Base-by-base conservation (phyloP, 1,139 yeast species). In the Candida gigantensis region DNA sequence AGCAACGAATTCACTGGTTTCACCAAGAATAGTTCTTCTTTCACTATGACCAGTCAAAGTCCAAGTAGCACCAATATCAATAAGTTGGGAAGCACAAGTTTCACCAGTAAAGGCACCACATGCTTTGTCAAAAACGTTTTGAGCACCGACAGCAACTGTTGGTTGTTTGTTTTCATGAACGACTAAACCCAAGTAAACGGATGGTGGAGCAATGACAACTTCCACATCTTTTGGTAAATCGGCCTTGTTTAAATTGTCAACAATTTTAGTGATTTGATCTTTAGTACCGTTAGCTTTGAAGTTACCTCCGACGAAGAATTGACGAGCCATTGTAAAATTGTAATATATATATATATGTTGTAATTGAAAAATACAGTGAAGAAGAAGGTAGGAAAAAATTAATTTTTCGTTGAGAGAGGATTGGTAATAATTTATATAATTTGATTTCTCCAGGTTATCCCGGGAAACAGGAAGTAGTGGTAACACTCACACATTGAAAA, bases 61-160 rank as follows among this genome's bases (percentile, higher is more conserved):
- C 97, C 97, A 94, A 49, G 77, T 78, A 53, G 89, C 94, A 52
- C 96, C 96, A 57, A 84, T 77, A 64, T 92, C 99, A 74, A 86
- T 83, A 62, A 92, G 68, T 72, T 89, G 89, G 45, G 77, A 80
- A 42, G 94, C 92, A 43, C 95, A 83, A 60, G 85, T 81, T 74
- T 94, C 99, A 65, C 99, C 99, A 49, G 98, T 92, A 85, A 64
- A 92, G 45, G 99, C 98, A 73, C 99, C 98, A 42, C 90, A 78
- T 47, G 81, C 81, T 79, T 88, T 87, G 66, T 74, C 70, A 69
- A 79, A 90, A 48, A 89, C 80, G 72, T 92, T 90, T 76, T 92
- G 98, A 44, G 95, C 96, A 62, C 94, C 82, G 44, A 92, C 76
- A 42, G 75, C 72, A 45, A 94, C 89, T 52, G 81, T 85, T 46